Conservation (phyloP, 305 asterid species). For the Euphrasia arctica region DNA sequence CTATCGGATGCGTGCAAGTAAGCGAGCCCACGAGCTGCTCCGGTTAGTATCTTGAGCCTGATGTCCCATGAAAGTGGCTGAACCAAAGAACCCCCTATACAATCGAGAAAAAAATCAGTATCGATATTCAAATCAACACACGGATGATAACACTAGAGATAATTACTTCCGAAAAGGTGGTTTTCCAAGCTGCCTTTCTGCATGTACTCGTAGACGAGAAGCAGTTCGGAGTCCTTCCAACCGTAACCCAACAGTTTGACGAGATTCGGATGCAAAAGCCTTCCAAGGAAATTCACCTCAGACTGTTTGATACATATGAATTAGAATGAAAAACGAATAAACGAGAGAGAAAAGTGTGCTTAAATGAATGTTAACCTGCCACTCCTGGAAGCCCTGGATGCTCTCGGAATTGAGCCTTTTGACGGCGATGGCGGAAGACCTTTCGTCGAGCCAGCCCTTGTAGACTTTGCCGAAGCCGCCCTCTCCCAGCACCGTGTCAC, state of each 20-base stretch:
- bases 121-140: not conserved
- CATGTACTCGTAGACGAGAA: constrained; percentile 48
- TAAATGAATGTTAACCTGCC: constrained; percentile 48
- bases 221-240: constrained; percentile 29
- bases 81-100: constrained; percentile 69
- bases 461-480: constrained; percentile 87
- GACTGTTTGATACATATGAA: constrained; percentile 25
- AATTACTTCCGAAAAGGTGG: constrained; percentile 46
- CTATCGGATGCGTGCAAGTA: constrained; percentile 61
- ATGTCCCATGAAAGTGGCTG: constrained; percentile 79
- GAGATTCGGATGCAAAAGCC: constrained; percentile 42
- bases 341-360: no score
- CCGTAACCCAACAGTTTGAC: constrained; percentile 45
- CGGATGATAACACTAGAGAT: no score
- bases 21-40: constrained; percentile 71
- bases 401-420: constrained; percentile 73
- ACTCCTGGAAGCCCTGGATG: constrained; percentile 66
- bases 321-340: not conserved
- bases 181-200: constrained; percentile 46
- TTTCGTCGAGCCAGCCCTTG: constrained; percentile 62
- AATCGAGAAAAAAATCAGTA: not conserved
- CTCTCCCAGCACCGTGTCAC: constrained; percentile 67
- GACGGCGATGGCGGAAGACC: constrained; percentile 53
- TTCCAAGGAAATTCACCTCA: constrained; percentile 47
- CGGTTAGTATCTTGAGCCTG: constrained; percentile 59